phyloP scores from a whole-genome alignment of 768 basidiomycete species.

The Lactarius hatsudake region DNA sequence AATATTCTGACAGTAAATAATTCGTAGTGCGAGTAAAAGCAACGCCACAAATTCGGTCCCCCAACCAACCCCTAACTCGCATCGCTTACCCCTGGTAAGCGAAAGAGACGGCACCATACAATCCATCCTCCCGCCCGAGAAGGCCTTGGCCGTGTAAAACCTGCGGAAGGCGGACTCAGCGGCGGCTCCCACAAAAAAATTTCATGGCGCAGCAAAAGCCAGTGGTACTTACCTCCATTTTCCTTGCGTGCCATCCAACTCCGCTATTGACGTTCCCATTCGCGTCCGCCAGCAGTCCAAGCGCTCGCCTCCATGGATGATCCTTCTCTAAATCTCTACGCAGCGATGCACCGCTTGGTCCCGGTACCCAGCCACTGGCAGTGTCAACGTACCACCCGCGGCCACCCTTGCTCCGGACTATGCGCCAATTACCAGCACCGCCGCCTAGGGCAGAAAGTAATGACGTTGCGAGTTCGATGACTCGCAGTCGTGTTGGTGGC shows the following conservation, averaged over 20 bases:
- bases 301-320: conserved; percentile 69
- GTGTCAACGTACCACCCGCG: conserved; percentile 95
- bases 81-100: conserved; percentile 80
- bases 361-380: conserved; percentile 75
- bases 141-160: conserved; percentile 87
- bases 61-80: no score
- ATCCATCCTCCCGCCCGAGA: conserved; percentile 87
- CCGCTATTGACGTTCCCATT: conserved; percentile 90
- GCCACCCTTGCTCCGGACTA: conserved; percentile 88
- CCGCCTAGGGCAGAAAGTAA: conserved; percentile 70
- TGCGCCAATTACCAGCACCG: conserved; percentile 84
- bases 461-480: conserved; percentile 78
- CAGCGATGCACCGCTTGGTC: conserved; percentile 41
- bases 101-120: conserved; percentile 93
- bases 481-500: conserved; percentile 72
- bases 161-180: conserved; percentile 7
- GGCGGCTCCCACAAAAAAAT: neutral
- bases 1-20: neutral
- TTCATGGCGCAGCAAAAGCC: neutral
- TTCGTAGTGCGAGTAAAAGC: neutral
- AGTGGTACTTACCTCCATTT: conserved; percentile 52
- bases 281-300: conserved; percentile 70
- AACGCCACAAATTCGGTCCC: no score
- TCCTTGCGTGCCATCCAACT: conserved; percentile 93
- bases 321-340: conserved; percentile 36